Evolutionary conservation across 1,284 basidiomycete species (phyloP), one percentile per base, ranked within the genome.

Genomic region (Apiotrichum montevideense): DNA sequence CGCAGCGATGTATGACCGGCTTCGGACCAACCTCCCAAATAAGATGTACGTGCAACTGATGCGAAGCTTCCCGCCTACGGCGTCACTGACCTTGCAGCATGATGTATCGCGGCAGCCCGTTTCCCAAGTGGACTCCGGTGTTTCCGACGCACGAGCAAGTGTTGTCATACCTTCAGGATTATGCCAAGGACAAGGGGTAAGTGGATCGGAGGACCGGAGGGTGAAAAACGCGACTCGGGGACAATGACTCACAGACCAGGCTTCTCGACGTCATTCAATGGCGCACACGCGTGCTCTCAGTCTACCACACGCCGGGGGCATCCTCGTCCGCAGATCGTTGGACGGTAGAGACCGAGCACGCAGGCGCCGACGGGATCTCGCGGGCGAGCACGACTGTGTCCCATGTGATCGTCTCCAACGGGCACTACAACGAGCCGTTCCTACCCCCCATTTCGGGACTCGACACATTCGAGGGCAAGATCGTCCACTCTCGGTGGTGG

Each of bases 401-500:
- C 6, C 60, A 62, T 43, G 46, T 62, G 33, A 49, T 62, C 29
- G 35, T 79, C 14, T 74, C 78, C 0, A 79, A 78, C 52, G 81
- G 81, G 0, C 77, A 81, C 58, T 82, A 81, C 63, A 72, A 69
- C 35, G 75, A 78, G 52, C 78, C 79, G 0, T 78, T 69, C 56
- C 72, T 82, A 10, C 80, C 81, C 0, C 60, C 56, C 5, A 71
- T 79, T 0, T 65, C 70, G 0, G 79, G 78, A 0, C 62, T 82
- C 8, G 65, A 57, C 33, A 51, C 62, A 0, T 82, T 78, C 54
- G 54, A 55, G 1, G 78, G 79, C 4, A 37, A 69, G 41, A 62
- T 81, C 6, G 21, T 76, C 33, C 81, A 82, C 63, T 74, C 75
- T 0, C 67, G 79, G 7, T 80, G 76, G 76, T 82, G 77, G 59